Conservation (phyloP, 305 asterid species). For the Solanum hybrid region DNA sequence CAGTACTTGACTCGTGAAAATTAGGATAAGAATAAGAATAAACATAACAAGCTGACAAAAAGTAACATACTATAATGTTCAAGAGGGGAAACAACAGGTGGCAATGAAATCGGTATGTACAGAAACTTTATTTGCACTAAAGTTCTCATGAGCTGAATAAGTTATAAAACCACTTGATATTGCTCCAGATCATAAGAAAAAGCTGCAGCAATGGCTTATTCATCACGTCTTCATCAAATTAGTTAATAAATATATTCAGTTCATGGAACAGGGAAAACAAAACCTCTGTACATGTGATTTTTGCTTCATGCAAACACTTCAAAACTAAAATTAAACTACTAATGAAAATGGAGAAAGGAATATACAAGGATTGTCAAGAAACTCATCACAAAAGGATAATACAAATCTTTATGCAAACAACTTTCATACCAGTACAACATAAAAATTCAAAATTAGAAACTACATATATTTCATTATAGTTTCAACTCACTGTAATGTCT, state of each 20-base stretch:
- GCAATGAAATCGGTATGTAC: slow-evolving; percentile 30
- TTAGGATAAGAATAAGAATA: no score
- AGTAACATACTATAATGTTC: slow-evolving; percentile 13
- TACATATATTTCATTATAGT: neutral
- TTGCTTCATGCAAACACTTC: neutral
- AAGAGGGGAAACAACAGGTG: neutral
- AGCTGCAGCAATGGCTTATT: slow-evolving; percentile 79
- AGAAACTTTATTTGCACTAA: slow-evolving; percentile 47
- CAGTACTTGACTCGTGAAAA: no score
- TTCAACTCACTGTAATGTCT: neutral
- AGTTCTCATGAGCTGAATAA: slow-evolving; percentile 69
- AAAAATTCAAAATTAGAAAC: neutral
- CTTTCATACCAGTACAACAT: neutral
- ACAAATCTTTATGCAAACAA: neutral
- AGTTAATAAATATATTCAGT: neutral
- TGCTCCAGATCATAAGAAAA: slow-evolving; percentile 54
- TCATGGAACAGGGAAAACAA: neutral
- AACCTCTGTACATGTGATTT: neutral
- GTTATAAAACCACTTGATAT: slow-evolving; percentile 53
- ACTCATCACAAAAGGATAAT: neutral
- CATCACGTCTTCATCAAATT: neutral
- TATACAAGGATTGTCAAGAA: neutral
- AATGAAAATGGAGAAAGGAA: neutral
- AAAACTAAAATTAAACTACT: neutral
- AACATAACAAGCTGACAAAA: no score